Conservation (phyloP, 2,329 filamentous ascomycete genomes). For the Xylariaceae sp. region DNA sequence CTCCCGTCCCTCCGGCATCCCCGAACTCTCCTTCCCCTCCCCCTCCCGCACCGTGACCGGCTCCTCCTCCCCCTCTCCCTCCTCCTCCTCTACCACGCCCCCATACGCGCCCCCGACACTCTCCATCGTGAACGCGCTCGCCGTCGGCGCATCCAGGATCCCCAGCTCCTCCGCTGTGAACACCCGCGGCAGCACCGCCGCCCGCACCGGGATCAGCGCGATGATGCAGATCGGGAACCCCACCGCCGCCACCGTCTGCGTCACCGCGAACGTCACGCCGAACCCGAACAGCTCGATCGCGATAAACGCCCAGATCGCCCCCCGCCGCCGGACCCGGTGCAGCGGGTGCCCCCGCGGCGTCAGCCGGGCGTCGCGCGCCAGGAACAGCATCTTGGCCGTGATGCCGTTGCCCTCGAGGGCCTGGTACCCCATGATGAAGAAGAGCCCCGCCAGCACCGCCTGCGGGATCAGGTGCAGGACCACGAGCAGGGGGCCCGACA, state of each 20-base stretch:
- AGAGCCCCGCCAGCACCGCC: constrained; percentile 73
- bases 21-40: neutral
- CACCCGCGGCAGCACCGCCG: constrained; percentile 57
- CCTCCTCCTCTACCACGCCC: constrained; percentile 20
- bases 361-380: constrained; percentile 60
- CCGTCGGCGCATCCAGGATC: constrained; percentile 67
- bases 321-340: constrained; percentile 53
- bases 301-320: constrained; percentile 69
- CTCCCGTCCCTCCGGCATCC: neutral
- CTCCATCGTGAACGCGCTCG: constrained; percentile 72
- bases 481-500: constrained; percentile 68
- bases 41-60: constrained; percentile 1
- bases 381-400: constrained; percentile 68
- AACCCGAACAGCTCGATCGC: constrained; percentile 65
- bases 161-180: constrained; percentile 58
- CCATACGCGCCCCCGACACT: constrained; percentile 63
- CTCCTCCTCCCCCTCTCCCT: constrained; percentile 1
- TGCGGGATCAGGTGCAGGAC: constrained; percentile 76
- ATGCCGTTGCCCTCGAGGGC: constrained; percentile 74
- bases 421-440: constrained; percentile 82
- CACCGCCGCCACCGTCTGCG: constrained; percentile 76
- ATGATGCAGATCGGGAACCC: constrained; percentile 76
- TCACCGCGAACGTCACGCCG: constrained; percentile 76
- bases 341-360: constrained; percentile 57
- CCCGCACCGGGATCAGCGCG: constrained; percentile 61